phyloP scores from a whole-genome alignment of 768 basidiomycete species.

The Xerocomellus dryophilus region DNA sequence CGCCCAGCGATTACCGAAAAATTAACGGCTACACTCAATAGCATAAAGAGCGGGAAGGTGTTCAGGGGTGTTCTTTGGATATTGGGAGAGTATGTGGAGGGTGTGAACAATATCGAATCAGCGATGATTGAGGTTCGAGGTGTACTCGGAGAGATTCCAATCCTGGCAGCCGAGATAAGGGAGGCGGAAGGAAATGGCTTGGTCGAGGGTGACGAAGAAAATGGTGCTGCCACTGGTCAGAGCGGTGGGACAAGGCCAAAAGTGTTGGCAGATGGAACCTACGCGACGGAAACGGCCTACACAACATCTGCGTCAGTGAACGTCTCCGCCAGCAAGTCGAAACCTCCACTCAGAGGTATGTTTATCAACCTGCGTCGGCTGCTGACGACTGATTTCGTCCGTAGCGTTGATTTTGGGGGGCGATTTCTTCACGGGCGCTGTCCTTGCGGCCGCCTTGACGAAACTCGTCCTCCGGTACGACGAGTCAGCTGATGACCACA shows the following conservation, averaged over 20 bases:
- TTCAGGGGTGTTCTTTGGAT: slow-evolving; percentile 98
- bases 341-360: slow-evolving; percentile 85
- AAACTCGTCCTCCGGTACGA: slow-evolving; percentile 83
- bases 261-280: slow-evolving; percentile 94
- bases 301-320: slow-evolving; percentile 57
- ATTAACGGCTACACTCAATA: slow-evolving; percentile 72
- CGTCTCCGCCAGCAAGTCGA: slow-evolving; percentile 82
- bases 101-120: slow-evolving; percentile 60
- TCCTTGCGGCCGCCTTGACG: slow-evolving; percentile 84
- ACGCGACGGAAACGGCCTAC: slow-evolving; percentile 95
- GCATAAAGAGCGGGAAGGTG: slow-evolving; percentile 95
- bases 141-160: slow-evolving; percentile 95
- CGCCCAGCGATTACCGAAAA: slow-evolving; percentile 82
- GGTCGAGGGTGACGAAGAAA: slow-evolving; percentile 47
- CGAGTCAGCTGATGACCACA: slow-evolving; percentile 48
- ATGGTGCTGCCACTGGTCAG: slow-evolving; percentile 34
- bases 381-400: neutral
- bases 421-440: slow-evolving; percentile 95
- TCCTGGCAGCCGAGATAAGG: slow-evolving; percentile 85
- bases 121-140: slow-evolving; percentile 78
- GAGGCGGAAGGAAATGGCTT: slow-evolving; percentile 59
- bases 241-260: slow-evolving; percentile 56
- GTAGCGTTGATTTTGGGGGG: slow-evolving; percentile 85
- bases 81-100: slow-evolving; percentile 90
- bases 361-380: neutral